Percentiles rank a stretch among this genome's conserved stretches.
phyloP scores from a whole-genome alignment of 805 yeast species.

The Teunomyces gatunensis region DNA sequence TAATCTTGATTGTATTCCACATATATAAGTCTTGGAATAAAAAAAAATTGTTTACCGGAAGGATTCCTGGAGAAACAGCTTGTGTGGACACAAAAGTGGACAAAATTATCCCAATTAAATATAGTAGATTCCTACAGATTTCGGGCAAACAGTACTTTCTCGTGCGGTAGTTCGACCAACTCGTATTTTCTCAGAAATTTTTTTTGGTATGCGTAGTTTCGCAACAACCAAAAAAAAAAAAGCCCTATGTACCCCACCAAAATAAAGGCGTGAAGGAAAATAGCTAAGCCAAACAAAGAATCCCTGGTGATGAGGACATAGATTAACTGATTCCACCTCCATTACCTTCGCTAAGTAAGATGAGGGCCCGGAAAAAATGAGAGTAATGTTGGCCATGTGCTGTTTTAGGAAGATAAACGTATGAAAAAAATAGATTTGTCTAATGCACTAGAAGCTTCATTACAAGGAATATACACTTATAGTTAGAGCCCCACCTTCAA shows the following conservation, averaged over 20 bases:
- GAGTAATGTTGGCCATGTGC: too few relatives aligned
- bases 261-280: background rate
- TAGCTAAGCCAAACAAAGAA: background rate
- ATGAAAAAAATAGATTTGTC: too few relatives aligned
- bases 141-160: background rate
- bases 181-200: background rate
- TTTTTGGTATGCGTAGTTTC: background rate
- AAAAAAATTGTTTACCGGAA: constrained; percentile 1
- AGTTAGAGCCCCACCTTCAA: too few relatives aligned
- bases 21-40: background rate
- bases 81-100: background rate
- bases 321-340: too few relatives aligned
- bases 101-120: background rate
- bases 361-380: too few relatives aligned
- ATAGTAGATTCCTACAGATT: background rate
- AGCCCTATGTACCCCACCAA: background rate
- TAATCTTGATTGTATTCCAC: background rate
- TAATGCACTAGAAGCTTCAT: too few relatives aligned
- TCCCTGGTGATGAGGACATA: too few relatives aligned
- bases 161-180: background rate
- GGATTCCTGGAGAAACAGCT: constrained; percentile 4
- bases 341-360: too few relatives aligned
- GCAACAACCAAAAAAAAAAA: too few relatives aligned
- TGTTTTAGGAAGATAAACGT: too few relatives aligned
- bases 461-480: too few relatives aligned